Evolutionary conservation across 345 rosid species (phyloP).

Genomic region (Durio zibethinus): DNA sequence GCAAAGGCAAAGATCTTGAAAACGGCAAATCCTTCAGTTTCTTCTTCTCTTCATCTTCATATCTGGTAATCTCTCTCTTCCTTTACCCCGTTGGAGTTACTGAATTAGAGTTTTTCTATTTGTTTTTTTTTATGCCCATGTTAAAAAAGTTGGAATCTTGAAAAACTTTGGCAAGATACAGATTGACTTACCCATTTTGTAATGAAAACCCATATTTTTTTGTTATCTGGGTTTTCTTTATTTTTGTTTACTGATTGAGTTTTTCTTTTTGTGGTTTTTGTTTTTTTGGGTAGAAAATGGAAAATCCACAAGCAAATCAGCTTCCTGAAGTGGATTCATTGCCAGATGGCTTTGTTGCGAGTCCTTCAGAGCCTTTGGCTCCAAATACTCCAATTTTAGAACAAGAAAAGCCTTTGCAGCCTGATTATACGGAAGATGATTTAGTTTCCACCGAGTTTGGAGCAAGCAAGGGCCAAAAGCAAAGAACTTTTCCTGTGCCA

Average conservation of each 20-base stretch:
- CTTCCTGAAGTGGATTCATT: constrained; percentile 90
- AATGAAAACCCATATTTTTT: not conserved
- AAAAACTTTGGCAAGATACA: not conserved
- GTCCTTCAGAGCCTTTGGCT: constrained; percentile 50
- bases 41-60: constrained; percentile 6
- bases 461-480: constrained; percentile 35
- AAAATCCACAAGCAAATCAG: constrained; percentile 50
- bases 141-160: not conserved
- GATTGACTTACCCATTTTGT: not conserved
- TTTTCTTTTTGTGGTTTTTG: not conserved
- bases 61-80: not conserved
- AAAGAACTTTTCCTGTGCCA: constrained; percentile 62
- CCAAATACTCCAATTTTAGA: constrained; percentile 45
- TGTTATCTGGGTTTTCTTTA: not conserved
- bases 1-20: not conserved
- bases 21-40: not conserved
- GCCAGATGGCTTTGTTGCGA: constrained; percentile 92
- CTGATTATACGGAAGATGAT: constrained; percentile 31
- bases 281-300: constrained; percentile 39
- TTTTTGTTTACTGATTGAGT: not conserved
- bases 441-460: constrained; percentile 21
- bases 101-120: too few species aligned
- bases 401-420: constrained; percentile 33
- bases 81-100: not conserved
- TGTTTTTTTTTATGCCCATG: not conserved